These are phyloP conservation scores for Ustilago shanxiensis DNA, from an alignment of 1,284 basidiomycete genomes.

Conservation along the genomic window DNA sequence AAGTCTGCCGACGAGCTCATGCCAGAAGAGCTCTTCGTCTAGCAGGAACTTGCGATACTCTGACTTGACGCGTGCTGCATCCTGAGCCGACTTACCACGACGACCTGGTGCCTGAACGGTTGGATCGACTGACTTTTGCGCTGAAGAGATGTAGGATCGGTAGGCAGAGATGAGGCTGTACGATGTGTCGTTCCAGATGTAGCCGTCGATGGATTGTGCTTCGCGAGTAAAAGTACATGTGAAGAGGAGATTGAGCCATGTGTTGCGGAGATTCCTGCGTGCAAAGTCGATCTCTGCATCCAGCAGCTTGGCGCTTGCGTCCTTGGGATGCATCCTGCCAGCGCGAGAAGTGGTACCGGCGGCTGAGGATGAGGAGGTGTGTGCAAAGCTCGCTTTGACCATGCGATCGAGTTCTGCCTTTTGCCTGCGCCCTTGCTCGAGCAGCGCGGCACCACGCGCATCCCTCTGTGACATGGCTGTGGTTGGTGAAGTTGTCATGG, in stretches of 20 bases:
- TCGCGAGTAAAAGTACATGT: conserved; percentile 58
- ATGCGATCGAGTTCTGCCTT: conserved; percentile 52
- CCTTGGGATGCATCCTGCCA: conserved; percentile 34
- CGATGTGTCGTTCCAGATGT: conserved; percentile 66
- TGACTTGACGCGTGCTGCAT: conserved; percentile 37
- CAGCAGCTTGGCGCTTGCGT: conserved; percentile 35
- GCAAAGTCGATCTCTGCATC: conserved; percentile 57
- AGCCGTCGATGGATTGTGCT: conserved; percentile 55
- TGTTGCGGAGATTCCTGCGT: conserved; percentile 59
- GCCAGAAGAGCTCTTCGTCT: conserved; percentile 63
- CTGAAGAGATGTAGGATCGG: conserved; percentile 47
- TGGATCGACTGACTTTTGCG: conserved; percentile 51
- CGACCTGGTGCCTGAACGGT: conserved; percentile 24
- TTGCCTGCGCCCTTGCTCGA: conserved; percentile 47
- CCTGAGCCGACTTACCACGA: conserved; percentile 44
- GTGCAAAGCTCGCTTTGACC: conserved; percentile 43
- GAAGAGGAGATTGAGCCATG: conserved; percentile 66
- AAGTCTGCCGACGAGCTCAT: conserved; percentile 57
- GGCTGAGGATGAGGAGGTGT: conserved; percentile 21
- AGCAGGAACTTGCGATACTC: conserved; percentile 60
- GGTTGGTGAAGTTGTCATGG: conserved; percentile 27
- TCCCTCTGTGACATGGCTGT: conserved; percentile 41
- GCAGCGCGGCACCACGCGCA: conserved; percentile 42
- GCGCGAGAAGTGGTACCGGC: conserved; percentile 32
- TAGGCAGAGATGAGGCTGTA: conserved; percentile 60